Evolutionary conservation across 345 rosid genomes (phyloP), one percentile per base, ranked within the genome.

Genomic region (Populus pruinosa): DNA sequence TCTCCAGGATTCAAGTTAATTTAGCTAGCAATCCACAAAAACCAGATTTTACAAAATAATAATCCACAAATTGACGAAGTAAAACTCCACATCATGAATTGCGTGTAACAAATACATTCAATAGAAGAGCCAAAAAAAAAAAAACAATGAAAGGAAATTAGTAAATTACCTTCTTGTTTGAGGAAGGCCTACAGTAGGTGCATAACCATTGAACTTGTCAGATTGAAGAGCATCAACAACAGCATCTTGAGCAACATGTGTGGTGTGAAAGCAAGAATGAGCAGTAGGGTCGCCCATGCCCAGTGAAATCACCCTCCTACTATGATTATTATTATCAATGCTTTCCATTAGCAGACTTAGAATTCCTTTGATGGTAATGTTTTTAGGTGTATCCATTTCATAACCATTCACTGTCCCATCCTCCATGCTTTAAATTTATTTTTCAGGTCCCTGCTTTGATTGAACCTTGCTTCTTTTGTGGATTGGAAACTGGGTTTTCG

Each of bases 241-340:
- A 82, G 99, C 92, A 73, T 89, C 80, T 43, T 65, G 84, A 59
- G 96, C 93, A 69, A 80, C 84, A 59, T 81, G 90, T 5, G 97
- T 82, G 6, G 98, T 87, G 23, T 80, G 92, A 77, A 93, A 96
- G 81, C 97, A 93, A 18, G 96, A 87, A 76, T 90, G 87, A 10
- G 87, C 90, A 49, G 97, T 82, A 56, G 99, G 99, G 87, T 96
- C 99, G 53, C 99, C 99, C 88, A 95, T 88, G 5, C 98, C 98
- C 13, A 93, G 78, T 5, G 98, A 90, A 83, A 94, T 89, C 36
- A 89, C 82, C 80, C 74, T 87, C 80, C 81, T 91, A 7, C 23
- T 43, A 33, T 62, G 82, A 21, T 85, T 61, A 11, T 71, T 76
- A 20, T 83, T 91, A 33, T 87, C 86, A 75, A 88, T 77, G 76